These are phyloP conservation scores for Balakata baccata DNA, from an alignment of 345 rosid genomes.

Conservation along the genomic window DNA sequence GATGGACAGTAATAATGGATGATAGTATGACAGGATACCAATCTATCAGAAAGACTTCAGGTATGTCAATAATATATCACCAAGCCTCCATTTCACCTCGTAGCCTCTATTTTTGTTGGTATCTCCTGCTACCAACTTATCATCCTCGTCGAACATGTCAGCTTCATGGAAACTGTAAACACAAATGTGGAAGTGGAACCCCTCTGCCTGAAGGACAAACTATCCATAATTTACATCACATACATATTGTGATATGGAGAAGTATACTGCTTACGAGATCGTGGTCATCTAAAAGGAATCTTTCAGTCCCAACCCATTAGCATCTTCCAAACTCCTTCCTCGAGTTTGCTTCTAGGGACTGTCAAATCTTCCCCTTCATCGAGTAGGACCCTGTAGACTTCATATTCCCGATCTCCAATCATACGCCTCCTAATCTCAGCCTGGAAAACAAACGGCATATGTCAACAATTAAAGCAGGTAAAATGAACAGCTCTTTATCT, in stretches of 20 bases:
- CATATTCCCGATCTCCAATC: constrained; percentile 80
- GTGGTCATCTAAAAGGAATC: not conserved
- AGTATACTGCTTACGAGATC: not conserved
- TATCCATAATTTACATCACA: constrained; percentile 11
- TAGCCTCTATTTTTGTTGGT: not conserved
- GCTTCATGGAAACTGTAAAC: not conserved
- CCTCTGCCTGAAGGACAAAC: not conserved
- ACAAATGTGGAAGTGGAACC: not conserved
- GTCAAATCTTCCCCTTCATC: constrained; percentile 67
- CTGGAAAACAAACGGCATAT: constrained; percentile 32
- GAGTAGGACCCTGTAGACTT: constrained; percentile 79
- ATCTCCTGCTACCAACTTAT: not conserved
- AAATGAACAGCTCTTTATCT: too few species aligned
- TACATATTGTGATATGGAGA: not conserved
- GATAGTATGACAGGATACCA: too few species aligned
- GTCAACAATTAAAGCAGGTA: too few species aligned
- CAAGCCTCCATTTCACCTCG: not conserved
- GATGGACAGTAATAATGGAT: not conserved
- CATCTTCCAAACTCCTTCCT: constrained; percentile 78
- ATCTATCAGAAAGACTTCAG: not conserved
- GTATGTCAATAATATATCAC: not conserved
- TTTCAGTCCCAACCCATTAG: constrained; percentile 83
- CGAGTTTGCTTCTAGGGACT: constrained; percentile 48
- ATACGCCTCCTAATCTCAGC: constrained; percentile 78
- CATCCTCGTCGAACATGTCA: not conserved